Evolutionary conservation across 225 moss, liverwort and hornwort species (phyloP), one percentile per base, ranked within the genome.

Genomic region (Straminergon stramineum): DNA sequence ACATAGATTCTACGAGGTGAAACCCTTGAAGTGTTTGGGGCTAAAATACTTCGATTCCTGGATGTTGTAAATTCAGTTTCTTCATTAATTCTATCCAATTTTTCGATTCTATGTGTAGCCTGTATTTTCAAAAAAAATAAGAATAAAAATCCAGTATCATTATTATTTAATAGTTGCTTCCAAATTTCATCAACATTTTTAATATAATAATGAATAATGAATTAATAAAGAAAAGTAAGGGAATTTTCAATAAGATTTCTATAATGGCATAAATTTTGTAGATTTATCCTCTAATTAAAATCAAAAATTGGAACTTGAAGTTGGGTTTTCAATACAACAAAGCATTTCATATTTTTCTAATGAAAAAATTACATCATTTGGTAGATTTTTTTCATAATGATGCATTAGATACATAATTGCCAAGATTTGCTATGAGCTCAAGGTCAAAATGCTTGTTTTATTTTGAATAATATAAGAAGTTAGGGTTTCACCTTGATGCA

Each of bases 11-110:
- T 91, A 61, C 90, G 73, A 81, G 68, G 67, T 69, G 84, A 84
- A 87, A 71, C 7, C 71, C 19, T 90, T 80, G 43, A 73, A 90
- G 39, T 79, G 24, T 67, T 26, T 15, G 56, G 63, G 20, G 71
- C 88, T 82, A 83, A 27, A 37, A 84, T 85, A 85, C 82, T 85
- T 87, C 18, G 89, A 77, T 87, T 89, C 37, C 84, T 87, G 6
- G 64, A 76, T 6, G 83, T 84, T 84, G 91, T 48, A 51, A 62
- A 62, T 77, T 90, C 86, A 0, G 9, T 58, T 84, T 92, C 93
- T 93, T 92, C 93, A 68, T 87, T 88, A 41, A 92, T 93, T 65
- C 58, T 93, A 83, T 91, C 92, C 84, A 92, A 70, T 69, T 57
- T 88, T 86, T 91, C 90, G 12, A 61, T 88, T 71, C 88, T 86